These are phyloP conservation scores for Conidiobolus incongruus DNA, from an alignment of 371 early-diverging fungal species.

Conservation along the genomic window DNA sequence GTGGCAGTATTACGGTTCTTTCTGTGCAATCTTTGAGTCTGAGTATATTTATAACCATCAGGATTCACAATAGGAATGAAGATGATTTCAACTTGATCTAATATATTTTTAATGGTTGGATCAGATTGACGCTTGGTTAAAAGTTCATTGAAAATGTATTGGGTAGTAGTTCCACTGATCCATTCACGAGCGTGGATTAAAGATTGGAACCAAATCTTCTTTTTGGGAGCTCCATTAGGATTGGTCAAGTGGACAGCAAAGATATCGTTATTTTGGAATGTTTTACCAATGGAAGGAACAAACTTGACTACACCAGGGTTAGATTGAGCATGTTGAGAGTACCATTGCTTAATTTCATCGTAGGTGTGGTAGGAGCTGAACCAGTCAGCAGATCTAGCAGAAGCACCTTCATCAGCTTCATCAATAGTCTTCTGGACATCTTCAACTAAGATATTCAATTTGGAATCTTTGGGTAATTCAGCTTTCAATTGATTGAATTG, in stretches of 20 bases:
- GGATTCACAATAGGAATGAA: too few relatives aligned
- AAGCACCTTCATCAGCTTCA: too few relatives aligned
- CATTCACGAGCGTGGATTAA: conserved; percentile 6
- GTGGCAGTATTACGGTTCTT: conserved; percentile 11
- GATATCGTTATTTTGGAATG: not conserved
- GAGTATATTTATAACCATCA: conserved; percentile 19
- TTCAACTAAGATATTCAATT: too few relatives aligned
- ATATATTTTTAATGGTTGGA: conserved; percentile 2
- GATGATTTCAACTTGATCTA: conserved; percentile 11
- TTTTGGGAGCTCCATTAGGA: not conserved
- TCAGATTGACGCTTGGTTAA: not conserved
- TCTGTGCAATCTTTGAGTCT: conserved; percentile 17
- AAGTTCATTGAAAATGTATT: conserved; percentile 3
- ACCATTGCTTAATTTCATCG: too few relatives aligned
- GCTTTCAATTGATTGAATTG: too few relatives aligned
- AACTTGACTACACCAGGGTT: conserved; percentile 1
- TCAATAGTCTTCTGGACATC: too few relatives aligned
- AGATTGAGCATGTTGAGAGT: not conserved
- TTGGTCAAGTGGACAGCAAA: conserved; percentile 4
- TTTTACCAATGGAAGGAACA: conserved; percentile 5
- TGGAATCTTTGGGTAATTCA: too few relatives aligned
- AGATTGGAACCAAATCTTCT: conserved; percentile 3
- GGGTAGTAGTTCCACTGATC: too few relatives aligned
- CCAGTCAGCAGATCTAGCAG: not conserved
- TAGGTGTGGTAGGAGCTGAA: conserved; percentile 1